A percentile compares a stretch with the other conserved stretches of the same genome.
Evolutionary conservation across 768 basidiomycete species (phyloP).

Genomic region (Mycena floridula): DNA sequence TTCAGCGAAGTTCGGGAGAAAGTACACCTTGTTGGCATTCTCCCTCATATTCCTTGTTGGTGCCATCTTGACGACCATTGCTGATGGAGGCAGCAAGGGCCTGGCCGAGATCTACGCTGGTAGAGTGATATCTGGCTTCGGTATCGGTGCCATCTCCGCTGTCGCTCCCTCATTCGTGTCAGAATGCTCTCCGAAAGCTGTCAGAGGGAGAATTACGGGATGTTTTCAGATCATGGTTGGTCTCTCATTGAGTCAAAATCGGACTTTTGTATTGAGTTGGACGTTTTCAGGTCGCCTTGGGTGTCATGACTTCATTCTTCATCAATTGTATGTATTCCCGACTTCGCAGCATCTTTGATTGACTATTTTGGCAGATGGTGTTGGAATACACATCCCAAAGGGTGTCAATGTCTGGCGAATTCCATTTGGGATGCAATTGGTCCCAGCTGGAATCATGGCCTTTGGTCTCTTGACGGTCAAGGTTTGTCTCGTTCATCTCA

Average conservation of each 20-base stretch:
- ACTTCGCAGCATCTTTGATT: neutral
- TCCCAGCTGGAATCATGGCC: conserved; percentile 69
- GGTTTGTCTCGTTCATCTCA: conserved; percentile 21
- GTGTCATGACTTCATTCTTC: conserved; percentile 83
- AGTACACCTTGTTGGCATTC: conserved; percentile 55
- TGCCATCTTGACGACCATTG: conserved; percentile 68
- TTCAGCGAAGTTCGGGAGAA: conserved; percentile 60
- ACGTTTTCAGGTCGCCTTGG: conserved; percentile 48
- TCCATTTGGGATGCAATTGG: conserved; percentile 72
- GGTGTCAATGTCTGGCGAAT: conserved; percentile 59
- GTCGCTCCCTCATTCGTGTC: conserved; percentile 83
- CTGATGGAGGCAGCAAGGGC: conserved; percentile 44
- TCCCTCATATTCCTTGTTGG: conserved; percentile 65
- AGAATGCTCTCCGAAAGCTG: conserved; percentile 82
- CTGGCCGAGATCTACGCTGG: conserved; percentile 73
- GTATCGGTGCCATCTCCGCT: conserved; percentile 74
- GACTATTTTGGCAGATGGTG: conserved; percentile 38
- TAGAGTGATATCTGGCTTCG: conserved; percentile 72
- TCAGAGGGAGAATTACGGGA: conserved; percentile 81
- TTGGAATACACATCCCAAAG: conserved; percentile 43
- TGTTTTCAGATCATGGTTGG: conserved; percentile 79
- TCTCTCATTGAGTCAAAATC: neutral
- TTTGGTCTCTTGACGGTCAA: conserved; percentile 63
- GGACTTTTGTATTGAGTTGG: neutral
- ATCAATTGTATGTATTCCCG: conserved; percentile 53